A percentile compares a stretch with the other conserved stretches of the same genome.
Conservation (phyloP, 352 stramenopile species). For the Globisporangium abappressorium region DNA sequence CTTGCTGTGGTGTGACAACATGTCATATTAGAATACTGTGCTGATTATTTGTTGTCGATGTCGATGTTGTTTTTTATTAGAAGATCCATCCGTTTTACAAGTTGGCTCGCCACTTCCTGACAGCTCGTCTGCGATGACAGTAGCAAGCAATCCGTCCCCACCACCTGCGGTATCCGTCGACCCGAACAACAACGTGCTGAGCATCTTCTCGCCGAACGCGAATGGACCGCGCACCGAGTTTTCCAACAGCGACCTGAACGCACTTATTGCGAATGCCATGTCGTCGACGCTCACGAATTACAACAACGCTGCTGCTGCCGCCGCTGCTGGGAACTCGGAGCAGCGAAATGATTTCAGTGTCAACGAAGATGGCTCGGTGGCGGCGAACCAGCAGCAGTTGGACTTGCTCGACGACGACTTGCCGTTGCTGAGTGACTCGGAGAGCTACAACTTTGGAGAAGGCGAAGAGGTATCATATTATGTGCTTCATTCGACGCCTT, state of each 20-base stretch:
- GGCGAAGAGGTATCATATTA: slow-evolving; percentile 65
- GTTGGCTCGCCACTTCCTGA: slow-evolving; percentile 36
- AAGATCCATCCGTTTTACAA: slow-evolving; percentile 47
- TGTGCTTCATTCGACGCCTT: neutral
- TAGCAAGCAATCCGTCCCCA: slow-evolving; percentile 22
- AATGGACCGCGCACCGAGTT: slow-evolving; percentile 15
- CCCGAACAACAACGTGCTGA: slow-evolving; percentile 55
- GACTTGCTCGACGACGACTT: slow-evolving; percentile 79
- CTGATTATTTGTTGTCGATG: no score
- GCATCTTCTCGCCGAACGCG: slow-evolving; percentile 59
- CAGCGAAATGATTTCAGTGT: neutral
- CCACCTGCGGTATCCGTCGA: slow-evolving; percentile 6
- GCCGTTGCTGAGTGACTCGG: slow-evolving; percentile 60
- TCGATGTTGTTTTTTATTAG: slow-evolving; percentile 15
- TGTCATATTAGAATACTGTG: neutral
- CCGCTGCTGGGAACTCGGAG: neutral
- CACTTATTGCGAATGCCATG: slow-evolving; percentile 20
- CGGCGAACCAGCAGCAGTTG: slow-evolving; percentile 26
- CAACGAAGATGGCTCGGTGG: neutral
- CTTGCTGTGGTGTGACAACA: neutral
- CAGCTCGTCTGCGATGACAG: slow-evolving; percentile 32
- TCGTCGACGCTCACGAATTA: slow-evolving; percentile 26
- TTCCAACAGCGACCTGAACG: slow-evolving; percentile 21
- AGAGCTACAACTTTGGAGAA: slow-evolving; percentile 71
- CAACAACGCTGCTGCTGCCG: slow-evolving; percentile 9